phyloP scores from a whole-genome alignment of 225 moss, liverwort and hornwort genomes.

The Bryoerythrophyllum caledonicum region DNA sequence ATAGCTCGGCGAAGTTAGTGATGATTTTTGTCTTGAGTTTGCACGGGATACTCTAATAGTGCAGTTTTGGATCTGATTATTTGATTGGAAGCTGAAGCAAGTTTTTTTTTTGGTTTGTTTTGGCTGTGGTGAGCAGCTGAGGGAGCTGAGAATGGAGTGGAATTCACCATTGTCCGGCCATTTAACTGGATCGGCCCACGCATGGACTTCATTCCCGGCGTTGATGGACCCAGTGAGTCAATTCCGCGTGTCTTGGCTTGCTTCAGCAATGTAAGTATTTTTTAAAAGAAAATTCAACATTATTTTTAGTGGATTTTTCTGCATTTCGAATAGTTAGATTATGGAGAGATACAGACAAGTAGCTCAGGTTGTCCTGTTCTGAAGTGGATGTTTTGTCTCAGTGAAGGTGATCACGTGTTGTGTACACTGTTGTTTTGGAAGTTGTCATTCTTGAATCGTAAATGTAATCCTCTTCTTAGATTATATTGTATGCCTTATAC shows the following conservation, averaged over 20 bases:
- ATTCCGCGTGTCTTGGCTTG: constrained; percentile 54
- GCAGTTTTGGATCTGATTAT: no score
- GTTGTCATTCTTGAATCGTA: not conserved
- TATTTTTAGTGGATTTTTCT: not conserved
- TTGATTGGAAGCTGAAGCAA: not conserved
- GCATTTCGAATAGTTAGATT: not conserved
- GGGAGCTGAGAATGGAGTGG: constrained; percentile 50
- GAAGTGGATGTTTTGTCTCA: not conserved
- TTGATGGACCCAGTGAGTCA: constrained; percentile 55
- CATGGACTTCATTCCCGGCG: constrained; percentile 64
- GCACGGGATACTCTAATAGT: no score
- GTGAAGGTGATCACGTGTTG: not conserved
- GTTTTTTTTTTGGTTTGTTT: not conserved
- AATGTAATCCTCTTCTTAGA: not conserved
- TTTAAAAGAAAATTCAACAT: not conserved
- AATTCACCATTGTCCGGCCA: constrained; percentile 51
- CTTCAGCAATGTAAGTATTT: constrained; percentile 45
- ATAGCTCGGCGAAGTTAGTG: no score
- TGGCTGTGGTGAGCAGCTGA: constrained; percentile 31
- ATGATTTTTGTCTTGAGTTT: no score
- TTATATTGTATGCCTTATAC: not conserved
- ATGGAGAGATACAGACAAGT: not conserved
- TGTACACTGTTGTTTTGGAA: not conserved
- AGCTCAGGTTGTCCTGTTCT: not conserved
- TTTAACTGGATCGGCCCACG: constrained; percentile 64